Evolutionary conservation across 176 grass and related monocot genomes (phyloP).

Genomic region (Zoysia pacifica): DNA sequence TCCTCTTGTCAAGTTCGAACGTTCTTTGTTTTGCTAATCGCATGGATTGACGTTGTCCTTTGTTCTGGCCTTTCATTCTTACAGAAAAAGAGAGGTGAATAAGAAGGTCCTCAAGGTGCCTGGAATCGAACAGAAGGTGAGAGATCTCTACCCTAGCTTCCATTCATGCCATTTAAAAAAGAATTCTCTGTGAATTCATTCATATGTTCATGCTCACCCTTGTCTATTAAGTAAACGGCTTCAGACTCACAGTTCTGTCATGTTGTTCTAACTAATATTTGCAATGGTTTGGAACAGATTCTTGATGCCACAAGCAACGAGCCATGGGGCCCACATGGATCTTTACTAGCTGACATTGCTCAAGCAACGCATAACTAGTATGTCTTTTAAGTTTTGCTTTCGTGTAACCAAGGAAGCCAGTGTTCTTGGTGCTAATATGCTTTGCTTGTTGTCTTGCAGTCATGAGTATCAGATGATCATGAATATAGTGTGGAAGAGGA

Average conservation of each 20-base stretch:
- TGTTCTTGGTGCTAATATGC: conserved; percentile 18
- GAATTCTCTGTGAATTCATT: background rate
- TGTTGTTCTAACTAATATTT: background rate
- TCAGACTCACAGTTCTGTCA: background rate
- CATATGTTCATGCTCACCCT: background rate
- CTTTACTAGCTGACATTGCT: conserved; percentile 85
- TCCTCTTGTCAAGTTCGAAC: background rate
- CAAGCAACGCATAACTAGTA: conserved; percentile 83
- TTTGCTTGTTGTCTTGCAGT: conserved; percentile 50
- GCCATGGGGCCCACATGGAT: conserved; percentile 95
- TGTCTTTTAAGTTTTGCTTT: conserved; percentile 10
- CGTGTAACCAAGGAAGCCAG: background rate
- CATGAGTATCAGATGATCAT: conserved; percentile 97
- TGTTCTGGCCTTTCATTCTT: background rate
- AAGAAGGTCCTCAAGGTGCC: conserved; percentile 98
- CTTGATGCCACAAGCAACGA: conserved; percentile 99
- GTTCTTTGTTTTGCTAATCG: background rate
- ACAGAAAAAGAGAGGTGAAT: conserved; percentile 93
- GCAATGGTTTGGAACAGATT: conserved; percentile 47
- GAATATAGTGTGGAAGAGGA: conserved; percentile 97
- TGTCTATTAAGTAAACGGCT: background rate
- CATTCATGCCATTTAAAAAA: background rate
- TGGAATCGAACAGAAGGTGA: conserved; percentile 83
- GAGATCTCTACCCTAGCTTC: conserved; percentile 21
- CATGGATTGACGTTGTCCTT: background rate